phyloP scores from a whole-genome alignment of 331 rosid species.

The Cucumis variabilis region DNA sequence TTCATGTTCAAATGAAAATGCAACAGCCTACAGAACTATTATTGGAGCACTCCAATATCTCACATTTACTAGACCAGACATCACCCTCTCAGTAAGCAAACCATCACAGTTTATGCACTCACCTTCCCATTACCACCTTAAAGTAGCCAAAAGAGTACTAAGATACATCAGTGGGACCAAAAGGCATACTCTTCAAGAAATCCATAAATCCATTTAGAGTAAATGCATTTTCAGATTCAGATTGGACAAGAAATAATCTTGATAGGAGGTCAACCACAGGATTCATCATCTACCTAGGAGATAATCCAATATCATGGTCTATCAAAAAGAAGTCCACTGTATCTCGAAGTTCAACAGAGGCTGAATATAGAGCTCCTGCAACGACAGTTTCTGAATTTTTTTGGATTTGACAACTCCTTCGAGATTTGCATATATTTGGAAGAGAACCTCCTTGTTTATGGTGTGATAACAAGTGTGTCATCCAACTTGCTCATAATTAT shows the following conservation, averaged over 20 bases:
- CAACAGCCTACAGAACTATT: neutral
- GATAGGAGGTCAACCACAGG: too few relatives aligned
- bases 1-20: neutral
- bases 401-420: too few relatives aligned
- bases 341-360: too few relatives aligned
- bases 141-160: neutral
- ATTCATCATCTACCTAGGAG: too few relatives aligned
- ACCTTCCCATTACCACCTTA: neutral
- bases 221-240: neutral
- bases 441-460: too few relatives aligned
- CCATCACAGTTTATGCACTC: neutral
- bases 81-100: neutral
- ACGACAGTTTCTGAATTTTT: too few relatives aligned
- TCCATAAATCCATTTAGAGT: rapidly evolving
- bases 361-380: too few relatives aligned
- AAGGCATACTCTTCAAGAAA: neutral
- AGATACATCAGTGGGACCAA: neutral
- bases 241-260: too few relatives aligned
- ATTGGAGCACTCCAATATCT: neutral
- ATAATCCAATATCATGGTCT: too few relatives aligned
- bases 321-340: too few relatives aligned
- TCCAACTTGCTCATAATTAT: neutral
- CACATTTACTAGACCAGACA: neutral
- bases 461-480: neutral
- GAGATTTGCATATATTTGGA: too few relatives aligned